These are phyloP conservation scores for Malus asiatica DNA, from an alignment of 306 rosid genomes.

Conservation along the genomic window DNA sequence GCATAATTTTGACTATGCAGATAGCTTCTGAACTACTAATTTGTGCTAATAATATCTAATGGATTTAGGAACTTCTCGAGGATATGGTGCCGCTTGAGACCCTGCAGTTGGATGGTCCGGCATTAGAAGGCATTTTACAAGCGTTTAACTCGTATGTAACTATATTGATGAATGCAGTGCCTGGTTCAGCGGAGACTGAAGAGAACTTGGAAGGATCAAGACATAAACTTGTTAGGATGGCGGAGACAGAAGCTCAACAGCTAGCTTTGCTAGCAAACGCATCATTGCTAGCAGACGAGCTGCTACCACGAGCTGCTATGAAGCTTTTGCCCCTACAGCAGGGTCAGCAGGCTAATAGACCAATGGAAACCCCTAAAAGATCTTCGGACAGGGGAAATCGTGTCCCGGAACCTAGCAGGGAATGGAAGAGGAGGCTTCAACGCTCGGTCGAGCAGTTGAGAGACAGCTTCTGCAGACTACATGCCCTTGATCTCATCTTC, in stretches of 20 bases:
- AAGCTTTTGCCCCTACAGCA: constrained; percentile 43
- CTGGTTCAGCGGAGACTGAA: constrained; percentile 67
- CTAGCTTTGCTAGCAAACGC: constrained; percentile 73
- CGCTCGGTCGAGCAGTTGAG: constrained; percentile 70
- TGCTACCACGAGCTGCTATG: constrained; percentile 66
- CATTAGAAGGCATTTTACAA: constrained; percentile 66
- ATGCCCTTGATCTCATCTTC: constrained; percentile 83
- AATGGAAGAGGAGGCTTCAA: constrained; percentile 60
- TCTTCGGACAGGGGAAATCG: constrained; percentile 46
- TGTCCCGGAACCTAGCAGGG: constrained; percentile 61
- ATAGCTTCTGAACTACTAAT: background rate
- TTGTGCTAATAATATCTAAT: background rate
- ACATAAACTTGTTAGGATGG: constrained; percentile 60
- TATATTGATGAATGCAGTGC: constrained; percentile 62
- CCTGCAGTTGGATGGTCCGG: constrained; percentile 56
- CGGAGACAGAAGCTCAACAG: constrained; percentile 81
- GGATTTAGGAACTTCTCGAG: constrained; percentile 68
- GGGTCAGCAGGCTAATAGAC: constrained; percentile 21
- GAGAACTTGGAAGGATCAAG: constrained; percentile 49
- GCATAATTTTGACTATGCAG: too few relatives aligned
- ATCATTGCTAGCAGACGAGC: constrained; percentile 67
- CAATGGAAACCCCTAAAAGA: constrained; percentile 43
- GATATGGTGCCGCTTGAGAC: constrained; percentile 66
- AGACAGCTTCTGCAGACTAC: constrained; percentile 82
- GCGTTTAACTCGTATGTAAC: constrained; percentile 59